A percentile compares a stretch with the other conserved stretches of the same genome.
These are phyloP conservation scores for Lentinus tigrinus DNA, from an alignment of 768 basidiomycete species.

Conservation along the genomic window DNA sequence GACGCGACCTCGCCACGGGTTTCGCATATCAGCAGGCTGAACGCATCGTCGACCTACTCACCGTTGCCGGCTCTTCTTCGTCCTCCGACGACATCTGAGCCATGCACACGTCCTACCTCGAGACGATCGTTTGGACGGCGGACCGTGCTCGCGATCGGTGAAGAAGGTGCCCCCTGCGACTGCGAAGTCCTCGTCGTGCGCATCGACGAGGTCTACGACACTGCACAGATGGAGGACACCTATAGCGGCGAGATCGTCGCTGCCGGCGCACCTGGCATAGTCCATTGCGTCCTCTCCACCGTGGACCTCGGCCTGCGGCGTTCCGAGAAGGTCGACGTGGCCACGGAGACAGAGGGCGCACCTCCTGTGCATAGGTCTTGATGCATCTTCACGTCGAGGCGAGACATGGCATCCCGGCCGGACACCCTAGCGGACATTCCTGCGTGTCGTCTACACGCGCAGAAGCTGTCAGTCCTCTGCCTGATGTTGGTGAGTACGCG, in stretches of 20 bases:
- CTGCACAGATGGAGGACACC: constrained; percentile 14
- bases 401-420: too few species aligned
- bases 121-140: constrained; percentile 14
- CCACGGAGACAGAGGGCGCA: too few species aligned
- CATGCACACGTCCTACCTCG: constrained; percentile 7
- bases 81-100: constrained; percentile 1
- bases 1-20: constrained; percentile 18
- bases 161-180: constrained; percentile 15
- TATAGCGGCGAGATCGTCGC: constrained; percentile 13
- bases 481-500: too few species aligned
- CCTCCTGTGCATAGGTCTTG: too few species aligned
- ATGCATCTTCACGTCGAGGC: too few species aligned
- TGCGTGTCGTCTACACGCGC: too few species aligned
- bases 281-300: constrained; percentile 32
- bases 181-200: constrained; percentile 12
- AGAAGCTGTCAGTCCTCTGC: too few species aligned
- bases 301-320: constrained; percentile 38
- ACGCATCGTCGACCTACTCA: constrained; percentile 18
- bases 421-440: too few species aligned
- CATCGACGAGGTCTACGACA: constrained; percentile 11
- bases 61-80: constrained; percentile 6
- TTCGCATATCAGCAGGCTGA: constrained; percentile 20
- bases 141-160: constrained; percentile 15
- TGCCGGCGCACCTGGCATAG: constrained; percentile 10
- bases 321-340: constrained; percentile 29